Evolutionary conservation across 106 monocot genomes (phyloP), one percentile per base, ranked within the genome.

Genomic region (Apostasia ramifera): DNA sequence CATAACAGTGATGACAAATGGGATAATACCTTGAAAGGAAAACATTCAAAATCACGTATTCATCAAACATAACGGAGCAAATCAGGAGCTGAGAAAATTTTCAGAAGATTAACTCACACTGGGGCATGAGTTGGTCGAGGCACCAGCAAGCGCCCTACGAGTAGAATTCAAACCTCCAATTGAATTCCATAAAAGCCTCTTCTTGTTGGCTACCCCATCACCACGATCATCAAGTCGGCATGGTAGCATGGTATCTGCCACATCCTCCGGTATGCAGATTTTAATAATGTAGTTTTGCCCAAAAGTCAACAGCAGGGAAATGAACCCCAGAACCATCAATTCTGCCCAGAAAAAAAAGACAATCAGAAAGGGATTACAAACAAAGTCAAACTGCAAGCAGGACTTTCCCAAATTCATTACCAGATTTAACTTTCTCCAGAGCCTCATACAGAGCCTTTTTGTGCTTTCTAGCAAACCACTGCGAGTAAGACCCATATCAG

Each of bases 291-390:
- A 86, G 50, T 60, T 83, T 79, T 91, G 86, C 10, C 86, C 86
- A 65, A 95, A 86, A 39, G 86, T 92, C 80, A 92, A 71, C 68
- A 95, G 74, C 58, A 95, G 76, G 15, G 95, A 95, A 66, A 95
- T 95, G 80, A 95, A 95, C 9, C 95, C 95, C 64, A 95, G 84
- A 71, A 92, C 67, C 95, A 95, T 95, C 71, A 95, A 74, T 71
- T 95, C 95, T 87, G 95, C 76, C 55, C 58, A 39, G 9, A 13
- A 58, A 48, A 47, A 13, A 52, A 56, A 56, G 45, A 53, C 44
- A 47, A 52, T 44, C 63, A 50, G 5, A 66, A 26, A 9, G 40
- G 6, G 40, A n/a, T 44, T 8, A 2, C 8, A 48, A 65, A 60
- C 37, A 42, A 13, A 37, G 4, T 44, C 46, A 26, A 14, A 26